Evolutionary conservation across 805 yeast genomes (phyloP).

Genomic region (Metschnikowia orientalis): DNA sequence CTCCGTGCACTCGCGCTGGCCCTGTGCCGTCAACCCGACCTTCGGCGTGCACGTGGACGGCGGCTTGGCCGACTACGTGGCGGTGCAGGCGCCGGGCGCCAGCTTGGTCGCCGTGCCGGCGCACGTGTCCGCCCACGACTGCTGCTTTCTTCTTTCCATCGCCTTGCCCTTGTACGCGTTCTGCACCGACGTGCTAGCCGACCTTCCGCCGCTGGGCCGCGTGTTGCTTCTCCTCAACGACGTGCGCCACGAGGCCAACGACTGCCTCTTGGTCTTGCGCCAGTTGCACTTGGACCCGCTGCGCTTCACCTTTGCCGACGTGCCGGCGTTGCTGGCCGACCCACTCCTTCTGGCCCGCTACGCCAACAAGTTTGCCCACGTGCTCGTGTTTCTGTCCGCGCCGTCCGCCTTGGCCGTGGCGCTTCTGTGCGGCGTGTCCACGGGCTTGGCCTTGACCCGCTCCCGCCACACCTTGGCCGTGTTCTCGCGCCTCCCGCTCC

Average conservation of each 20-base stretch:
- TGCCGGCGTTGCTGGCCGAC: constrained; percentile 1
- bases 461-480: constrained; percentile 6
- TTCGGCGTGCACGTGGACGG: constrained; percentile 37
- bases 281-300: constrained; percentile 20
- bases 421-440: constrained; percentile 3
- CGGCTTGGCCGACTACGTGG: constrained; percentile 36
- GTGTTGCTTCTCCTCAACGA: constrained; percentile 29
- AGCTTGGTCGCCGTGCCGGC: constrained; percentile 27
- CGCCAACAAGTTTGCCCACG: constrained; percentile 12
- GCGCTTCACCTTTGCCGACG: constrained; percentile 16
- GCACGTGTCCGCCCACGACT: constrained; percentile 33
- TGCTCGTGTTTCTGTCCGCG: constrained; percentile 12
- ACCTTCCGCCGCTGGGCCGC: constrained; percentile 11
- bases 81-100: constrained; percentile 23
- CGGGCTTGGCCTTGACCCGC: constrained; percentile 1
- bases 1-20: constrained; percentile 14
- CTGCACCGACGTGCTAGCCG: constrained; percentile 18
- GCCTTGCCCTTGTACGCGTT: constrained; percentile 34
- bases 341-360: constrained; percentile 8
- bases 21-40: constrained; percentile 23
- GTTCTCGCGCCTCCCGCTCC: constrained; percentile 1
- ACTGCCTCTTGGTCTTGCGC: constrained; percentile 31
- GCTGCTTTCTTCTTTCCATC: constrained; percentile 30
- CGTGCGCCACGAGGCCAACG: constrained; percentile 30
- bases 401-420: constrained; percentile 7